phyloP scores from a whole-genome alignment of 306 rosid species.

The Canavalia ensiformis region DNA sequence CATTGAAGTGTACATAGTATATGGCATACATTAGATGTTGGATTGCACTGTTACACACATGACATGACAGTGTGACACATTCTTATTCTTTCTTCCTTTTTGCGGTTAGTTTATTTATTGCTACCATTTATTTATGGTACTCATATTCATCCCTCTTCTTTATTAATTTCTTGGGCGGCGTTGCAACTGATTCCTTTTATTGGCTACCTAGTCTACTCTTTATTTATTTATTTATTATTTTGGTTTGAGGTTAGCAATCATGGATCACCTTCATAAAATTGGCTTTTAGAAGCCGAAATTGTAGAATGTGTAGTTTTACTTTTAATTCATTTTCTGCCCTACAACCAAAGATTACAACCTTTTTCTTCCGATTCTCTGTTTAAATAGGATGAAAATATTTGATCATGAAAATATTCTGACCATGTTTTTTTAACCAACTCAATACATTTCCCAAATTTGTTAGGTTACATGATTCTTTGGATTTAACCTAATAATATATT shows the following conservation, averaged over 20 bases:
- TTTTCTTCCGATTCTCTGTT: not conserved
- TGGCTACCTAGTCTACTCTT: not conserved
- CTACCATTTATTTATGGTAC: slow-evolving; percentile 43
- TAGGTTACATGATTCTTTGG: not conserved
- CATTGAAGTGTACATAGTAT: not conserved
- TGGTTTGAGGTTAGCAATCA: slow-evolving; percentile 13
- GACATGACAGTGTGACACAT: slow-evolving; percentile 48
- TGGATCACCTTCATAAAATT: slow-evolving; percentile 38
- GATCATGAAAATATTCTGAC: too few relatives aligned
- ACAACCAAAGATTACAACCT: slow-evolving; percentile 19
- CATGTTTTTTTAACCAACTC: not conserved
- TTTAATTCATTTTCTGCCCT: slow-evolving; percentile 15
- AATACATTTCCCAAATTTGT: not conserved
- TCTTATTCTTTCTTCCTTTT: not conserved
- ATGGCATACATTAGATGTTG: slow-evolving; percentile 1
- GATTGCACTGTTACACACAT: slow-evolving; percentile 43
- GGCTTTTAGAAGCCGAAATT: slow-evolving; percentile 44
- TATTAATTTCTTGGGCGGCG: slow-evolving; percentile 56
- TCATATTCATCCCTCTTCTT: slow-evolving; percentile 47
- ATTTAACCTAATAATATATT: too few relatives aligned
- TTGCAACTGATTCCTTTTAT: slow-evolving; percentile 36
- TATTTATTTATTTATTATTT: not conserved
- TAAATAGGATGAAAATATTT: not conserved
- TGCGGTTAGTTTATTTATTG: slow-evolving; percentile 47
- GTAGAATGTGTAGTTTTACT: slow-evolving; percentile 13